Evolutionary conservation across 106 monocot species (phyloP), one percentile per base, ranked within the genome.

Genomic region (Dendrobium huoshanense): DNA sequence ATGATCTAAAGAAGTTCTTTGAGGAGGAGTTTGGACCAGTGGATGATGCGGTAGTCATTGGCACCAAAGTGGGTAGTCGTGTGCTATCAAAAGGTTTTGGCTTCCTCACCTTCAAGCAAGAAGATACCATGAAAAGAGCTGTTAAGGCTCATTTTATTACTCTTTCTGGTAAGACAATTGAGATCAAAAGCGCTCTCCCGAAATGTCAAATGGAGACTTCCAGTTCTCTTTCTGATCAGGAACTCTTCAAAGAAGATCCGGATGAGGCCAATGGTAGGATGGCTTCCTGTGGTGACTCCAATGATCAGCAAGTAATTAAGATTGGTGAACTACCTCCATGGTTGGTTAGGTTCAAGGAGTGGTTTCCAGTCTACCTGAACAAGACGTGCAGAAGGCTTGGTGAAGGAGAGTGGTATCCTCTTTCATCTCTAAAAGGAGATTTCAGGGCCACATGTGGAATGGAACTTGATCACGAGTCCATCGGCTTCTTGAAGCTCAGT

Each of bases 351-450:
- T 87, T 87, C 81, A 84, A 67, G 77, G 75, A 76, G 24, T 87
- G 87, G 87, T 41, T 87, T 67, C 87, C 87, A 43, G 47, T 4
- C 22, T 87, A 79, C 79, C 78, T 87, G 27, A 78, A 49, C 3
- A 70, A 65, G 37, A 78, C 80, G 25, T 64, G 40, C 4, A 65
- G 48, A 15, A 77, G 87, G 19, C 54, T 82, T 7, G 81, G 70
- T 7, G 84, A 84, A 27, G 81, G 79, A 45, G 81, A 81, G 17
- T 77, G 81, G 55, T 87, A 87, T 56, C 87, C 87, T 49, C 81
- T 87, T 16, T 84, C 81, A n/a, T 84, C 84, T 51, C 75, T 87
- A 1, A 87, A 87, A 78, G 84, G 84, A 31, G 87, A 87, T 51
- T 87, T 87, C 78, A 73, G 87, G 5, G 84, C 84, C 16, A 84